Percentiles rank a stretch among this genome's conserved stretches.
Conservation (phyloP, 2,329 filamentous ascomycete species). For the Fonsecaea pedrosoi region DNA sequence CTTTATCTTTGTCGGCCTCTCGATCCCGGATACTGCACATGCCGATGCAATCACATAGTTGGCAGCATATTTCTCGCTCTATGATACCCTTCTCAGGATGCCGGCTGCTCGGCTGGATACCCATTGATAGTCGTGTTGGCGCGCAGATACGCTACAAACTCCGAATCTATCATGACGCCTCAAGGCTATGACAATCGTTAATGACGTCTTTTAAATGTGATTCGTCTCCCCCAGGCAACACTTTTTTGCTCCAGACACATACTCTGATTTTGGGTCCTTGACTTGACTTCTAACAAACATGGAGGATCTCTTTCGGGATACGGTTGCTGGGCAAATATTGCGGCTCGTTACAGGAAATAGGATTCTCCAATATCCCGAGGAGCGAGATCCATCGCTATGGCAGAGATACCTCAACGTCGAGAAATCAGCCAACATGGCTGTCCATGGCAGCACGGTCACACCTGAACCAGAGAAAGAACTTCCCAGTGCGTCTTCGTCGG, state of each 20-base stretch:
- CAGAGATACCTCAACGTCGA: conserved; percentile 52
- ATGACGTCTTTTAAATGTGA: conserved; percentile 49
- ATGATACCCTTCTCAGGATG: background rate
- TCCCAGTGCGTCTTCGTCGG: conserved; percentile 3
- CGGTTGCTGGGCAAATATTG: conserved; percentile 11
- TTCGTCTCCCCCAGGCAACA: background rate
- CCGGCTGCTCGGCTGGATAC: conserved; percentile 44
- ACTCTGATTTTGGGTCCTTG: background rate
- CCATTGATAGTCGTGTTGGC: conserved; percentile 44
- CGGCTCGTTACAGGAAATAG: conserved; percentile 15
- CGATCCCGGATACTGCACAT: conserved; percentile 14
- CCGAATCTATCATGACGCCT: conserved; percentile 11
- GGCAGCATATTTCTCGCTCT: conserved; percentile 51
- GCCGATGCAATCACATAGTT: conserved; percentile 37
- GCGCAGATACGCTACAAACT: background rate
- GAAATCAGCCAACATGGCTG: conserved; percentile 57
- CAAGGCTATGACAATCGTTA: conserved; percentile 46
- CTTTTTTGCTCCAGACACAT: background rate
- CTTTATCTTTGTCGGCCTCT: conserved; percentile 37
- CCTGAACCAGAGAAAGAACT: conserved; percentile 14
- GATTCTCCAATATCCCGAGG: conserved; percentile 18
- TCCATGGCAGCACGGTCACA: conserved; percentile 49
- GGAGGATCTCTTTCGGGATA: conserved; percentile 16
- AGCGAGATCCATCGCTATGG: conserved; percentile 19
- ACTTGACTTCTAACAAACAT: conserved; percentile 41